Evolutionary conservation across 2,329 filamentous ascomycete genomes (phyloP).

Genomic region (Aspergillus flavus): DNA sequence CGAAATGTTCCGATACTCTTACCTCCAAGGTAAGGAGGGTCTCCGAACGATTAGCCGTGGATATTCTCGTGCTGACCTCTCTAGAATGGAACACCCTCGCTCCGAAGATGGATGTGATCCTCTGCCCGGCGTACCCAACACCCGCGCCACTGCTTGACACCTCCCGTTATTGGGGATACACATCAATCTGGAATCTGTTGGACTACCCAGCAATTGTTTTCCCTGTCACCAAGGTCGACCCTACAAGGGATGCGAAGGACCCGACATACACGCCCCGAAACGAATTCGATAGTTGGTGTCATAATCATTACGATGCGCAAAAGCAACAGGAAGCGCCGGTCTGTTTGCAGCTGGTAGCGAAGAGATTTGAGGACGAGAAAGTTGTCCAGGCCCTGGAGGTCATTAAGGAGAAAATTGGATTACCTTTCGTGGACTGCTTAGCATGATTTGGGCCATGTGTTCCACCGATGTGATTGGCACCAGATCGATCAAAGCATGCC

Average conservation of each 20-base stretch:
- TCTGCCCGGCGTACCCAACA: conserved; percentile 62
- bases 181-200: conserved; percentile 68
- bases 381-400: conserved; percentile 39
- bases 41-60: not conserved
- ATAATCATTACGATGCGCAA: conserved; percentile 41
- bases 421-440: conserved; percentile 12
- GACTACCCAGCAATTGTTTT: conserved; percentile 67
- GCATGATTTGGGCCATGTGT: not conserved
- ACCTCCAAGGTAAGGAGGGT: conserved; percentile 9
- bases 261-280: not conserved
- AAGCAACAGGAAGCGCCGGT: conserved; percentile 55
- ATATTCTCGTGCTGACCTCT: not conserved
- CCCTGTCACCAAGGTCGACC: conserved; percentile 55
- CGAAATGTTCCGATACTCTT: conserved; percentile 12
- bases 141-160: conserved; percentile 57
- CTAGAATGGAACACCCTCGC: conserved; percentile 13
- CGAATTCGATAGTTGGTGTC: not conserved
- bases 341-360: conserved; percentile 56
- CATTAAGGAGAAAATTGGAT: conserved; percentile 29
- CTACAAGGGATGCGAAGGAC: conserved; percentile 31
- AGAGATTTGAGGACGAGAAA: conserved; percentile 59
- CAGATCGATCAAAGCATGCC: not conserved
- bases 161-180: conserved; percentile 66
- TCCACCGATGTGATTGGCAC: not conserved
- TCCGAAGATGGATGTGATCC: conserved; percentile 55